Evolutionary conservation across 1,284 basidiomycete genomes (phyloP), one percentile per base, ranked within the genome.

Genomic region (Ceratobasidium papillatum): DNA sequence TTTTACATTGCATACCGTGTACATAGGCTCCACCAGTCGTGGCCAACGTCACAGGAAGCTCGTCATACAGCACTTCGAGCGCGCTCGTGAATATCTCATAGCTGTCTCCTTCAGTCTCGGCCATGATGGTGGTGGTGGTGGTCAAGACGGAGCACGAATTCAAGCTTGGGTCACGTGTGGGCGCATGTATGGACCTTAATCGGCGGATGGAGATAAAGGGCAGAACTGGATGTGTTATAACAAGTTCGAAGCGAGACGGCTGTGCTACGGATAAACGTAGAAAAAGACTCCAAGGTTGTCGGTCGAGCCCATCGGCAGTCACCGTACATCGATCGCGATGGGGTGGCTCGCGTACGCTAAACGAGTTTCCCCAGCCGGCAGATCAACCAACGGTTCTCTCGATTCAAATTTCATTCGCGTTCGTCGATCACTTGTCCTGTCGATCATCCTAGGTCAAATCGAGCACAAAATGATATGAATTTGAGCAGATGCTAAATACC

Each of bases 41-140:
- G 43, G 56, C 45, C n/a, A 72, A 3, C 43, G 69, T 72, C 30
- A 52, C 58, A 5, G 69, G 69, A n/a, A 72, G 30, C 30, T 72
- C 69, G 41, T 61, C 58, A 52, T 49, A 72, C 58, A 72, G n/a
- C 8, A 38, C 12, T 43, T 62, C 69, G n/a, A 72, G 58, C 3
- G 56, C 69, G 52, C 69, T 72, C 4, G 69, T 43, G 58, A 72
- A 72, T 27, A 72, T 72, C 19, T 72, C 61, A n/a, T 63, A 63
- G 22, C 41, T 47, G 32, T 63, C 61, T 2, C 5, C 56, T 27
- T 72, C 69, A 22, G 47, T 12, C 43, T 45, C 58, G 3, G 45
- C 17, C 58, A 72, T 72, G 30, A 49, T 27, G 12, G 19, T 34
- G 36, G n/a, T 43, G 38, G 61, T 61, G 45, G 69, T 62, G 69